Conservation (phyloP, 495 filamentous ascomycete genomes). For the Penicillium taxi region DNA sequence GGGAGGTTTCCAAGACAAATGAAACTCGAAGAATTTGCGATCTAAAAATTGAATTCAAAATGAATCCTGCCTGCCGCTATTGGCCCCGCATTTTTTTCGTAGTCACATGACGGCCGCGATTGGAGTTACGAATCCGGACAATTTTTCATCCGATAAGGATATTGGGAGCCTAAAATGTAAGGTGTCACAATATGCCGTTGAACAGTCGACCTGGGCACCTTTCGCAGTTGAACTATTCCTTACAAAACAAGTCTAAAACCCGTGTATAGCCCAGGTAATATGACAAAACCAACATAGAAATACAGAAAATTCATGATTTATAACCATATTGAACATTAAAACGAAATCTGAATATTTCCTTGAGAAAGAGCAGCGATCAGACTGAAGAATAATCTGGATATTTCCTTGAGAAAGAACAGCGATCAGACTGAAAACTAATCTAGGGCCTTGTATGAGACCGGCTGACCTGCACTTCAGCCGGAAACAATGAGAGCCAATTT, state of each 20-base stretch:
- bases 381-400: constrained; percentile 20
- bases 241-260: too few species aligned
- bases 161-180: too few species aligned
- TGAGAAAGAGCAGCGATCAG: constrained; percentile 24
- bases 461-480: constrained; percentile 43
- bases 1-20: constrained; percentile 1
- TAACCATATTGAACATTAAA: not conserved
- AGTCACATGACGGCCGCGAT: constrained; percentile 38
- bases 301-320: not conserved
- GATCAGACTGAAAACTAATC: constrained; percentile 24
- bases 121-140: too few species aligned
- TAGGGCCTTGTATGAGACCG: constrained; percentile 4
- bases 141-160: too few species aligned
- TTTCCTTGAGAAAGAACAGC: constrained; percentile 17
- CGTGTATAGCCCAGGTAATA: too few species aligned
- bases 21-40: constrained; percentile 1
- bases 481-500: constrained; percentile 7
- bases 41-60: constrained; percentile 14
- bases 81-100: constrained; percentile 25
- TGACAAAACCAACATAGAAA: too few species aligned
- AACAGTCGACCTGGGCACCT: too few species aligned
- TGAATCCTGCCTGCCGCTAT: constrained; percentile 15
- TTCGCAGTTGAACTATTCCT: too few species aligned
- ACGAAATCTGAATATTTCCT: constrained; percentile 17
- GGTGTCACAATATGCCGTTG: too few species aligned